These are phyloP conservation scores for Niveomyces coronatus DNA, from an alignment of 2,329 filamentous ascomycete species.

Conservation along the genomic window DNA sequence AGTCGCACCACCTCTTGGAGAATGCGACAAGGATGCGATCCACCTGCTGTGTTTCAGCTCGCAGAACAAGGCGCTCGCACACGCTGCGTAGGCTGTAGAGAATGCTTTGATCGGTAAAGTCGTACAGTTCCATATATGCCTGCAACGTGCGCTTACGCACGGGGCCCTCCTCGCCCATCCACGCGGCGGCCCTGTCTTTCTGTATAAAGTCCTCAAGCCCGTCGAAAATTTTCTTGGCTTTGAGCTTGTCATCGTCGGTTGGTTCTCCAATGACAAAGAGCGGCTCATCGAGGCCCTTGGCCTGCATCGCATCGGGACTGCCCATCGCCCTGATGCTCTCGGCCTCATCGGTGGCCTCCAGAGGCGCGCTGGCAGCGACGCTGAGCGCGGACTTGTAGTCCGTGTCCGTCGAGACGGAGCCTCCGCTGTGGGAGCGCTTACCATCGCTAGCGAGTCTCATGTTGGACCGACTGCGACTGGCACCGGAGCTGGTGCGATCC, in stretches of 20 bases:
- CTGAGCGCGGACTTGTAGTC: constrained; percentile 34
- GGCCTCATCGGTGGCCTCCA: constrained; percentile 31
- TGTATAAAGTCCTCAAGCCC: constrained; percentile 73
- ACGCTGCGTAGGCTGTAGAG: constrained; percentile 68
- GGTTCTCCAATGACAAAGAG: constrained; percentile 48
- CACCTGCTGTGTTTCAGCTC: constrained; percentile 92
- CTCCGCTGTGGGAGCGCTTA: constrained; percentile 23
- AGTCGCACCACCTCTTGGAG: constrained; percentile 82
- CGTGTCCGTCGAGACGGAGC: constrained; percentile 27
- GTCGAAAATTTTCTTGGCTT: constrained; percentile 74
- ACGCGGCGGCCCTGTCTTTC: constrained; percentile 72
- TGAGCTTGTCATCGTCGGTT: constrained; percentile 60
- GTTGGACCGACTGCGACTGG: constrained; percentile 24
- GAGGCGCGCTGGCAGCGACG: constrained; percentile 23
- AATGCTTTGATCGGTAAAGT: constrained; percentile 75
- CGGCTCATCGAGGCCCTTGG: constrained; percentile 45
- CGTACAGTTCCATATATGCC: constrained; percentile 89
- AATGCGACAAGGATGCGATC: constrained; percentile 89
- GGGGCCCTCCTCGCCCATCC: constrained; percentile 69
- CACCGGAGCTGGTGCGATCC: constrained; percentile 22
- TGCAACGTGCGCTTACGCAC: constrained; percentile 47
- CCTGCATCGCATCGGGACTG: constrained; percentile 21
- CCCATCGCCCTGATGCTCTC: constrained; percentile 20
- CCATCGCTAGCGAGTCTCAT: constrained; percentile 35
- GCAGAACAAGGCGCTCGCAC: constrained; percentile 71